Percentiles rank a stretch among this genome's conserved stretches.
These are phyloP conservation scores for Cryptococcus sp. DNA, from an alignment of 1,284 basidiomycete species.

Conservation along the genomic window DNA sequence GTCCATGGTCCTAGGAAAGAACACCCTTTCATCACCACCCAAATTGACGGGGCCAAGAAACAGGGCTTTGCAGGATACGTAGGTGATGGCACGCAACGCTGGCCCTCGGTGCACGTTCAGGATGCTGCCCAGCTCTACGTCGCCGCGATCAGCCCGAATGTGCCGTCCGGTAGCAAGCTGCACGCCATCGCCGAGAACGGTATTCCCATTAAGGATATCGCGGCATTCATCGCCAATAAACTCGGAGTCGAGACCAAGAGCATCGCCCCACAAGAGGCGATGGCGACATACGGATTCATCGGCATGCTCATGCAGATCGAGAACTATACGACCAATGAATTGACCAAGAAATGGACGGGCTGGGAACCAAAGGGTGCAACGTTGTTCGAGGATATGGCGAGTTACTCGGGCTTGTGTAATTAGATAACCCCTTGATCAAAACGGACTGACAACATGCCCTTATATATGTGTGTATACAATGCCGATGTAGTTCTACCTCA, in stretches of 20 bases:
- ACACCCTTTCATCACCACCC: constrained; percentile 10
- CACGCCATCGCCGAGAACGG: not conserved
- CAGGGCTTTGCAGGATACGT: constrained; percentile 17
- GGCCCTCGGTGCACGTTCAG: constrained; percentile 17
- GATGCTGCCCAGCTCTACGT: constrained; percentile 28
- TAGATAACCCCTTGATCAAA: no score
- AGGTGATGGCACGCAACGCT: constrained; percentile 12
- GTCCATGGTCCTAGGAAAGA: constrained; percentile 16
- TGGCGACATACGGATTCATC: not conserved
- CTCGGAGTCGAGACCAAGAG: not conserved
- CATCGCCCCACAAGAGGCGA: not conserved
- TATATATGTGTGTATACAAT: no score
- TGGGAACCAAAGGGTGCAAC: constrained; percentile 1
- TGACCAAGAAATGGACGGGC: not conserved
- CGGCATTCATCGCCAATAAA: not conserved
- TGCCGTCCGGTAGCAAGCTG: not conserved
- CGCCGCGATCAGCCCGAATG: constrained; percentile 17
- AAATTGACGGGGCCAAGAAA: constrained; percentile 8
- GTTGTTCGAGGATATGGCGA: not conserved
- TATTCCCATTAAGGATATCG: not conserved
- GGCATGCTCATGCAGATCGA: not conserved
- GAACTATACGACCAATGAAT: not conserved
- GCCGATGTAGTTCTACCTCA: no score
- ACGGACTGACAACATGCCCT: no score
- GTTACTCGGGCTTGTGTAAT: no score